Evolutionary conservation across 1,139 yeast genomes (phyloP).

Genomic region (Yamadazyma diddensiae): DNA sequence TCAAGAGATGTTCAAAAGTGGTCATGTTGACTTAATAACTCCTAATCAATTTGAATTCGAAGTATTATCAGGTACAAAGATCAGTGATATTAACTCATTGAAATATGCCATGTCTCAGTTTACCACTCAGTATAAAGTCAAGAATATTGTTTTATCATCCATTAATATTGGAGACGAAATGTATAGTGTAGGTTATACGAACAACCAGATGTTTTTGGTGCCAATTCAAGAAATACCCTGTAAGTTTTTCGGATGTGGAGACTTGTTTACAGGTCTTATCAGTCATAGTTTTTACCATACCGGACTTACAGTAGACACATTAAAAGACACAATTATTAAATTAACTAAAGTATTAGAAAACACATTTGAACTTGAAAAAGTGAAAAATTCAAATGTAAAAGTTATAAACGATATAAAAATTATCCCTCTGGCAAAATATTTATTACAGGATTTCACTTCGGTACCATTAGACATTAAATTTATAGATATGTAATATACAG

Average conservation of each 20-base stretch:
- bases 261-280: slow-evolving; percentile 40
- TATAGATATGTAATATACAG: not conserved
- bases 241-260: slow-evolving; percentile 46
- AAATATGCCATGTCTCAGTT: slow-evolving; percentile 44
- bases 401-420: slow-evolving; percentile 30
- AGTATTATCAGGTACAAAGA: slow-evolving; percentile 54
- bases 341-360: slow-evolving; percentile 28
- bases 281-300: slow-evolving; percentile 29
- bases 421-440: slow-evolving; percentile 10
- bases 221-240: slow-evolving; percentile 34
- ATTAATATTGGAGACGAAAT: slow-evolving; percentile 25
- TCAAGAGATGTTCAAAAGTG: slow-evolving; percentile 47
- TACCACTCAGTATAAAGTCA: slow-evolving; percentile 50
- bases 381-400: slow-evolving; percentile 13
- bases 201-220: slow-evolving; percentile 20
- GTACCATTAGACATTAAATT: not conserved
- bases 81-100: slow-evolving; percentile 41
- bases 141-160: slow-evolving; percentile 60
- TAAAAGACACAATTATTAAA: slow-evolving; percentile 27
- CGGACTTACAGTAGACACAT: slow-evolving; percentile 23
- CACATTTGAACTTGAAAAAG: slow-evolving; percentile 25
- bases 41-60: slow-evolving; percentile 94
- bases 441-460: slow-evolving; percentile 3
- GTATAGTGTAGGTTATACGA: slow-evolving; percentile 33
- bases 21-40: slow-evolving; percentile 65